A percentile compares a stretch with the other conserved stretches of the same genome.
Conservation (phyloP, 441 rosid genomes). For the Corymbia citriodora region DNA sequence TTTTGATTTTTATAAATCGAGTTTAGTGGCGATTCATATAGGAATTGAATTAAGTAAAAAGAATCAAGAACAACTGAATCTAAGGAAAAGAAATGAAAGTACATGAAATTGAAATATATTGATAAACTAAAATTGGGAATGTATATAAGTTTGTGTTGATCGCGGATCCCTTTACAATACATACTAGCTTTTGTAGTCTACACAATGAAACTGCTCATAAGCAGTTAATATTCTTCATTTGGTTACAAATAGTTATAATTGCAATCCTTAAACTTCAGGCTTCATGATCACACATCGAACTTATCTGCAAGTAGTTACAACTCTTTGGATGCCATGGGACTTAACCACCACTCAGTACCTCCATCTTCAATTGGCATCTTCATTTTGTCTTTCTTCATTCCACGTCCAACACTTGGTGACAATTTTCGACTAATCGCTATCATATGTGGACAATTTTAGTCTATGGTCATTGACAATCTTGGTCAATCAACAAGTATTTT, state of each 20-base stretch:
- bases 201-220: not conserved
- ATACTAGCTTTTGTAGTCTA: not conserved
- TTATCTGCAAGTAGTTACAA: not conserved
- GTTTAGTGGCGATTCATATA: not conserved
- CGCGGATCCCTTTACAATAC: not conserved
- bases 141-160: not conserved
- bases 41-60: not conserved
- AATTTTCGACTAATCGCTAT: not conserved
- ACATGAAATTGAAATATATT: not conserved
- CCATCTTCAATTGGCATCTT: not conserved
- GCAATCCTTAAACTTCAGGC: not conserved
- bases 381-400: not conserved
- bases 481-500: not conserved
- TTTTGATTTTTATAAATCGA: not conserved
- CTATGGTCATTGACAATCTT: not conserved
- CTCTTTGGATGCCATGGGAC: not conserved
- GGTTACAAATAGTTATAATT: not conserved
- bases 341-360: not conserved
- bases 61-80: not conserved
- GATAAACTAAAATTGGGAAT: not conserved
- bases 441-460: fast-evolving
- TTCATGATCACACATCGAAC: not conserved
- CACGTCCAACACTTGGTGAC: fast-evolving
- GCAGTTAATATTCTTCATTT: not conserved
- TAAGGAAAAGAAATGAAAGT: too few species aligned